Conservation (phyloP, 2,329 filamentous ascomycete species). For the Exutisphaerella laricina region DNA sequence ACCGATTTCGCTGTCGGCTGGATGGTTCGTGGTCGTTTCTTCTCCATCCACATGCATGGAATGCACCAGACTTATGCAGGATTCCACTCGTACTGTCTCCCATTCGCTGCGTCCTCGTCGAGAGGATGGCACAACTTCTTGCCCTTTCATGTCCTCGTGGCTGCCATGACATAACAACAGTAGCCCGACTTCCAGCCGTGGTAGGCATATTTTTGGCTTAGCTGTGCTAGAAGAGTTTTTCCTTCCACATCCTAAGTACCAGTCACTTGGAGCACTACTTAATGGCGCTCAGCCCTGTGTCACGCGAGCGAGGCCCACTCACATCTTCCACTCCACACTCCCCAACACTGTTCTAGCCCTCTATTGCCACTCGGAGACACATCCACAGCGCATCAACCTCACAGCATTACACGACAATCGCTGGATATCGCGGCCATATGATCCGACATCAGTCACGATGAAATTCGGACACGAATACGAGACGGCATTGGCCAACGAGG, state of each 20-base stretch:
- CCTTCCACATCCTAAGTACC: too few species aligned
- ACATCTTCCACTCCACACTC: neutral
- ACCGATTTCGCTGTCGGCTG: too few species aligned
- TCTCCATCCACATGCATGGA: neutral
- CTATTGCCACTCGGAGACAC: constrained; percentile 2
- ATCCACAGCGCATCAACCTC: neutral
- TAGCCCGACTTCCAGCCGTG: neutral
- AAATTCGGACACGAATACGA: constrained; percentile 81
- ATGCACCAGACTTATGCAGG: too few species aligned
- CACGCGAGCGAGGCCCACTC: constrained; percentile 1
- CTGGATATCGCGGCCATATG: neutral
- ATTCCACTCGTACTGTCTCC: too few species aligned
- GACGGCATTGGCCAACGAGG: constrained; percentile 62
- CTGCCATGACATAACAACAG: too few species aligned
- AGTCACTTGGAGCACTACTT: too few species aligned
- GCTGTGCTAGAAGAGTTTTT: neutral
- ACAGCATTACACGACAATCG: neutral
- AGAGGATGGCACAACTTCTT: too few species aligned
- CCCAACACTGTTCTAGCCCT: too few species aligned
- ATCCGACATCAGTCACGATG: constrained; percentile 47
- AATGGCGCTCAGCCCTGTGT: neutral
- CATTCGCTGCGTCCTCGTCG: too few species aligned
- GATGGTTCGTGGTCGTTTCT: neutral
- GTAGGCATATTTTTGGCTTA: neutral
- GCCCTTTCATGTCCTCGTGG: too few species aligned